Conservation (phyloP, 805 yeast genomes). For the Sugiyamaella americana region DNA sequence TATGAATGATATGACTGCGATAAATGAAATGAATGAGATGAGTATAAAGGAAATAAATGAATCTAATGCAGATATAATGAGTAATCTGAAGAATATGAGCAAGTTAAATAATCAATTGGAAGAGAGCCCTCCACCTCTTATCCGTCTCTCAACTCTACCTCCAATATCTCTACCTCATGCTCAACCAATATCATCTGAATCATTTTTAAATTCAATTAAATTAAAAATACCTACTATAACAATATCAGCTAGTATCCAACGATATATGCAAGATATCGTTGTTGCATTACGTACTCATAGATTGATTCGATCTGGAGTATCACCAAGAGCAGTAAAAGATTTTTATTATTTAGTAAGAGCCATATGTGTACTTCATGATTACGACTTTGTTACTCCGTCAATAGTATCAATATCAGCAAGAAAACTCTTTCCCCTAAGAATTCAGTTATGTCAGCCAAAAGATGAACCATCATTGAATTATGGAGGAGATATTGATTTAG, state of each 20-base stretch:
- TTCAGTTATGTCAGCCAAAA: conserved; percentile 35
- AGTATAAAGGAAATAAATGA: too few relatives aligned
- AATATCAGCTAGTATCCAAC: conserved; percentile 44
- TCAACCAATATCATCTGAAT: neutral
- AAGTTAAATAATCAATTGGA: too few relatives aligned
- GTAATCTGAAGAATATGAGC: too few relatives aligned
- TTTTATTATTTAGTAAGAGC: conserved; percentile 36
- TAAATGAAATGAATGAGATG: too few relatives aligned
- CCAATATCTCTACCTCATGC: neutral
- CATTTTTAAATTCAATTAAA: neutral
- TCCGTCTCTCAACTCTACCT: neutral
- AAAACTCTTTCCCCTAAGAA: conserved; percentile 43
- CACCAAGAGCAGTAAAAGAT: conserved; percentile 42
- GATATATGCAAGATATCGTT: conserved; percentile 53
- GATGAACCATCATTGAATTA: conserved; percentile 50
- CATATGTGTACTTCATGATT: conserved; percentile 38
- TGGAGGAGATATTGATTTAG: conserved; percentile 47
- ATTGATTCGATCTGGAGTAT: conserved; percentile 47
- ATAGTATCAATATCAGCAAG: conserved; percentile 46
- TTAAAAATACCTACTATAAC: conserved; percentile 22
- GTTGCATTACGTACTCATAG: conserved; percentile 50
- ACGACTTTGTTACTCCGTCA: conserved; percentile 46
- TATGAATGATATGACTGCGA: too few relatives aligned
- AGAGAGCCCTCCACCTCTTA: neutral
- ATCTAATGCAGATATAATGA: neutral